A percentile compares a stretch with the other conserved stretches of the same genome.
Conservation (phyloP, 2,329 filamentous ascomycete species). For the Elsinoe ampelina region DNA sequence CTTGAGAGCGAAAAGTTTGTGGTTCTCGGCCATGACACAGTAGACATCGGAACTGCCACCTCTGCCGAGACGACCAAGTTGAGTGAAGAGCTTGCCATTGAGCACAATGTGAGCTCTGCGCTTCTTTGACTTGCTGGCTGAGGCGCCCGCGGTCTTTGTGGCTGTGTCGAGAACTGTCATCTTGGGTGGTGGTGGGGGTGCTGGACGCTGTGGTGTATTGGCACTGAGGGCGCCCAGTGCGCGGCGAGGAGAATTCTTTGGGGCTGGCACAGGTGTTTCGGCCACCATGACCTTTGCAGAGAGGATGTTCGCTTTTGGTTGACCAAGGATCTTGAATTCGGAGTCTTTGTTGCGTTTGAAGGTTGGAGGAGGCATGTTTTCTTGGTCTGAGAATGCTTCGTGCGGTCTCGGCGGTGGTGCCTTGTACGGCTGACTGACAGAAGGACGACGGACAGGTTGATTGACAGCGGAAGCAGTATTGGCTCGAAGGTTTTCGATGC, state of each 20-base stretch:
- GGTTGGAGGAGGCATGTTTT: constrained; percentile 68
- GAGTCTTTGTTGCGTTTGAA: constrained; percentile 55
- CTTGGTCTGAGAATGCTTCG: constrained; percentile 64
- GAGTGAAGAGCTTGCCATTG: constrained; percentile 83
- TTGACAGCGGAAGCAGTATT: constrained; percentile 21
- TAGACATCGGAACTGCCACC: constrained; percentile 94
- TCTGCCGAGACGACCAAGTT: constrained; percentile 81
- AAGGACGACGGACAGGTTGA: constrained; percentile 31
- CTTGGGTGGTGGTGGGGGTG: constrained; percentile 75
- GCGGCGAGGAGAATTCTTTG: constrained; percentile 29
- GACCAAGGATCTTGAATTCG: constrained; percentile 46
- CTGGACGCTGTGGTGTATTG: constrained; percentile 69
- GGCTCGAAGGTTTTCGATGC: constrained; percentile 20
- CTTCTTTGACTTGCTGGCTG: constrained; percentile 63
- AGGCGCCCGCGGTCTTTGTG: constrained; percentile 71
- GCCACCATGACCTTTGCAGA: constrained; percentile 34
- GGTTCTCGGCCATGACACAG: constrained; percentile 92
- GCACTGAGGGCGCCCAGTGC: constrained; percentile 46
- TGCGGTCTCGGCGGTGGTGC: constrained; percentile 44
- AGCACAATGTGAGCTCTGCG: constrained; percentile 77
- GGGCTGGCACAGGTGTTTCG: constrained; percentile 31
- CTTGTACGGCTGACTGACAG: constrained; percentile 33
- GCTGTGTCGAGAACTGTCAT: constrained; percentile 94
- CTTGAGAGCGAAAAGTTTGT: constrained; percentile 90
- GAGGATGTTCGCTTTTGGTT: constrained; percentile 45